These are phyloP conservation scores for Cyamopsis tetragonoloba DNA, from an alignment of 306 rosid species.

Conservation along the genomic window DNA sequence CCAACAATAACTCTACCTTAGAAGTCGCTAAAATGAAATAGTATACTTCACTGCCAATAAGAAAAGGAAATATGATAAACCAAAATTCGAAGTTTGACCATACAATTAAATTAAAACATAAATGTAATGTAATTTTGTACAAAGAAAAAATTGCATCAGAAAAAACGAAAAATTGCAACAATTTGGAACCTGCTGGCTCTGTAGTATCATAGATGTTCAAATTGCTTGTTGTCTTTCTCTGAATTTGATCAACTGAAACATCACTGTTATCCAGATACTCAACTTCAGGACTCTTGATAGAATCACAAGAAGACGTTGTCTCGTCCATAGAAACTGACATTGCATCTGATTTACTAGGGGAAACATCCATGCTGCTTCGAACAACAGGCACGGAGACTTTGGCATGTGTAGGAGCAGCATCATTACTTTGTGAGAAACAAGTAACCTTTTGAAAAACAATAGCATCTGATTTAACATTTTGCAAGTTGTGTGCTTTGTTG, in stretches of 20 bases:
- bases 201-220: constrained; percentile 52
- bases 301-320: constrained; percentile 67
- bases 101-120: not conserved
- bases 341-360: constrained; percentile 67
- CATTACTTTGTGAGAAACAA: constrained; percentile 27
- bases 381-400: constrained; percentile 10
- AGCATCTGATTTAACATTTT: constrained; percentile 34
- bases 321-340: constrained; percentile 68
- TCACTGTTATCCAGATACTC: constrained; percentile 71
- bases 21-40: not conserved
- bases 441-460: constrained; percentile 32
- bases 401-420: constrained; percentile 15
- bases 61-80: not conserved
- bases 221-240: constrained; percentile 51
- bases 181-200: constrained; percentile 39
- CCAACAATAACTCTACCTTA: not conserved
- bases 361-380: constrained; percentile 40
- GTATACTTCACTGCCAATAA: not conserved
- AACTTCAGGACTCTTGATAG: constrained; percentile 70
- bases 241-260: constrained; percentile 45
- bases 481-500: constrained; percentile 20
- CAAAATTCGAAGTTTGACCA: not conserved
- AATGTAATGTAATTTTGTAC: not conserved
- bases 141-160: no score
- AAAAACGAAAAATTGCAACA: not conserved